A percentile compares a stretch with the other conserved stretches of the same genome.
These are phyloP conservation scores for Rhinocladiella mackenziei DNA, from an alignment of 2,329 filamentous ascomycete genomes.

Conservation along the genomic window DNA sequence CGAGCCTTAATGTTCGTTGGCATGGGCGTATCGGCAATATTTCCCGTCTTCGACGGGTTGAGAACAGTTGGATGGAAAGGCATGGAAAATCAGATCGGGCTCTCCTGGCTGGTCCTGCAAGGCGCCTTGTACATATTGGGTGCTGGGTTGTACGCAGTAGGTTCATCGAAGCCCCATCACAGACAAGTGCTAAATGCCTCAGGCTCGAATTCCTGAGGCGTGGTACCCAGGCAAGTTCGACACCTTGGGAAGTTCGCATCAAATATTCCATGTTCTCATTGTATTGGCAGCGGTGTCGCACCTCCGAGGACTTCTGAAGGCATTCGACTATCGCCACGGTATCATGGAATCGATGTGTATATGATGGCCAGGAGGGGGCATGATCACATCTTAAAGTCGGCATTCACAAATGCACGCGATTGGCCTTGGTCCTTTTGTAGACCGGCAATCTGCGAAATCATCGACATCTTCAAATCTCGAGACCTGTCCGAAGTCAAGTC, in stretches of 20 bases:
- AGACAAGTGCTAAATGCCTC: slow-evolving; percentile 14
- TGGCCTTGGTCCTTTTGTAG: slow-evolving; percentile 51
- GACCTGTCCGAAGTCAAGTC: slow-evolving; percentile 82
- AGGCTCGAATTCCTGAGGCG: slow-evolving; percentile 79
- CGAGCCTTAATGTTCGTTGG: slow-evolving; percentile 84
- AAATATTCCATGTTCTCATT: slow-evolving; percentile 91
- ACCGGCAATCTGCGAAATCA: slow-evolving; percentile 67
- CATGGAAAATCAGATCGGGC: slow-evolving; percentile 69
- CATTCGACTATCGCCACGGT: slow-evolving; percentile 80
- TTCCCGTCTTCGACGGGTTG: slow-evolving; percentile 78
- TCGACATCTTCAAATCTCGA: slow-evolving; percentile 61
- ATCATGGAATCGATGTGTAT: slow-evolving; percentile 20
- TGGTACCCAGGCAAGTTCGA: slow-evolving; percentile 75
- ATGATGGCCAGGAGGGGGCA: neutral
- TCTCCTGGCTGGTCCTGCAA: slow-evolving; percentile 75
- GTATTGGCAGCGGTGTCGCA: slow-evolving; percentile 77
- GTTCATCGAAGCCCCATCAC: slow-evolving; percentile 32
- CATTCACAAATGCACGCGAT: slow-evolving; percentile 68
- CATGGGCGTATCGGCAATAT: slow-evolving; percentile 76
- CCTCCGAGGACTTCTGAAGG: slow-evolving; percentile 72
- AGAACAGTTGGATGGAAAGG: slow-evolving; percentile 61
- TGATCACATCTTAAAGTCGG: slow-evolving; percentile 69
- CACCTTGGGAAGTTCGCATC: slow-evolving; percentile 88
- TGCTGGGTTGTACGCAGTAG: slow-evolving; percentile 77
- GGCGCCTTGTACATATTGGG: slow-evolving; percentile 81